Evolutionary conservation across 2,329 filamentous ascomycete species (phyloP).

Genomic region (Clarireedia monteithiana): DNA sequence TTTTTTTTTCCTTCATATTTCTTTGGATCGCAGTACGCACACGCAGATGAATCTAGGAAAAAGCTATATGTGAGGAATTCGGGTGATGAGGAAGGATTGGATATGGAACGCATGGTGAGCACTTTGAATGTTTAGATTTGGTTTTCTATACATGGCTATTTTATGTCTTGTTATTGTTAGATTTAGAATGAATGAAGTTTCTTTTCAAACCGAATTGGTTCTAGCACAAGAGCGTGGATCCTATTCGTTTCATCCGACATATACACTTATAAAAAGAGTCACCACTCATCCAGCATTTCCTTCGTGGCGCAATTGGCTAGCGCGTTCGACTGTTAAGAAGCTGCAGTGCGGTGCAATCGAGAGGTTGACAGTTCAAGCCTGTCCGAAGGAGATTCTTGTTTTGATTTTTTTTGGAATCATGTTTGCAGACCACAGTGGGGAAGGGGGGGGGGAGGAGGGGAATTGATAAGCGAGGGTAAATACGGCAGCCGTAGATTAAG

Average conservation of each 20-base stretch:
- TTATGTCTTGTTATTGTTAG: neutral
- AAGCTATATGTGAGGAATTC: too few relatives aligned
- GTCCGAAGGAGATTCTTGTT: neutral
- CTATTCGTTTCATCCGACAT: neutral
- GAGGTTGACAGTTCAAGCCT: constrained; percentile 6
- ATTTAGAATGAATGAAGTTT: neutral
- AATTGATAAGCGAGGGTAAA: neutral
- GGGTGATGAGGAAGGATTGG: too few relatives aligned
- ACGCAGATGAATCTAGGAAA: too few relatives aligned
- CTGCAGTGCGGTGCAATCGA: neutral
- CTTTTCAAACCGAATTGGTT: neutral
- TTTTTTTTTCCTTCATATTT: too few relatives aligned
- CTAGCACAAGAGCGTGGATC: neutral
- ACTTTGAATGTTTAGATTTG: too few relatives aligned
- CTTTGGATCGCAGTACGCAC: too few relatives aligned
- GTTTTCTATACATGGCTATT: too few relatives aligned
- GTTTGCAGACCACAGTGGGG: neutral
- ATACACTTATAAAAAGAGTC: neutral
- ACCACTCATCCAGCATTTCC: neutral
- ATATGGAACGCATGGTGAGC: too few relatives aligned
- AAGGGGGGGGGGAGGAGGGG: neutral
- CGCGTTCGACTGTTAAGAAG: constrained; percentile 7
- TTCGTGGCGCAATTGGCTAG: constrained; percentile 11
- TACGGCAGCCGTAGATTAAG: too few relatives aligned
- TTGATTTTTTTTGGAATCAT: neutral